A percentile compares a stretch with the other conserved stretches of the same genome.
phyloP scores from a whole-genome alignment of 2,329 filamentous ascomycete genomes.

The Fusarium chuoi region DNA sequence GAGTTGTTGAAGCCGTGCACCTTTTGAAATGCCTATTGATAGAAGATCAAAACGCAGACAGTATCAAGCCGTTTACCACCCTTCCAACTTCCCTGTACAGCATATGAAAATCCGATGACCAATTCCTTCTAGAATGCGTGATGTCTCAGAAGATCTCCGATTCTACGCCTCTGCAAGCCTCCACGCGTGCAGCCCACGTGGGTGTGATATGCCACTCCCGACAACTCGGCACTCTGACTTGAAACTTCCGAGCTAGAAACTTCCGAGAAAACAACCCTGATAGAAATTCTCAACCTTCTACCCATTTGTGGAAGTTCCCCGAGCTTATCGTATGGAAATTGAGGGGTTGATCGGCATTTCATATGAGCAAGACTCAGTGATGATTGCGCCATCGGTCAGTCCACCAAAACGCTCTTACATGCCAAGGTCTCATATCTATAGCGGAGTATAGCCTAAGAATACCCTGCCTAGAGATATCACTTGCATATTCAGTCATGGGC shows the following conservation, averaged over 20 bases:
- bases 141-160: background rate
- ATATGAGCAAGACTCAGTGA: constrained; percentile 33
- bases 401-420: background rate
- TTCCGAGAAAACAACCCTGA: background rate
- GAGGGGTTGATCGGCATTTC: constrained; percentile 6
- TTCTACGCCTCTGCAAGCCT: too few species aligned
- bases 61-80: accelerated
- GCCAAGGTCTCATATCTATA: constrained; percentile 4
- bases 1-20: background rate
- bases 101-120: background rate
- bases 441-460: background rate
- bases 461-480: background rate
- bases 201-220: background rate
- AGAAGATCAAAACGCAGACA: background rate
- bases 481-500: constrained; percentile 27
- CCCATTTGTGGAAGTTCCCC: background rate
- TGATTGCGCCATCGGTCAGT: constrained; percentile 35
- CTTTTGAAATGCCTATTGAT: background rate
- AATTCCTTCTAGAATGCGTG: background rate
- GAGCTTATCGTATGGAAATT: background rate
- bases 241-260: background rate
- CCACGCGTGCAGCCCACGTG: background rate
- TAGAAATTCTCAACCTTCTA: background rate
- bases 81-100: too few species aligned
- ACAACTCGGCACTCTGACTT: constrained; percentile 4